phyloP scores from a whole-genome alignment of 177 flowering plant genomes.

The Telopea speciosissima region DNA sequence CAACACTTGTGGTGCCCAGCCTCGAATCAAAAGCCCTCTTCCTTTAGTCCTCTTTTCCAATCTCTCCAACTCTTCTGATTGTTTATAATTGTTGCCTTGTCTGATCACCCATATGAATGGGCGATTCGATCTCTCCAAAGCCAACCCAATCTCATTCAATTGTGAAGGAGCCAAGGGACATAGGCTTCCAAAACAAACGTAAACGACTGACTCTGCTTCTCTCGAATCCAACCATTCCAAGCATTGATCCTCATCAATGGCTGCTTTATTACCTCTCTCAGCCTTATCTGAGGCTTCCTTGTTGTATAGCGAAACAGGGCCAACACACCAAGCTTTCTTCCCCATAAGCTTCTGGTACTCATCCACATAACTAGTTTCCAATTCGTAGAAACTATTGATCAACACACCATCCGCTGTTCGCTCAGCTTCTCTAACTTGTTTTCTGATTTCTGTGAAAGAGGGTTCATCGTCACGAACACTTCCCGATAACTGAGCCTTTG shows the following conservation, averaged over 20 bases:
- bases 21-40: conserved; percentile 23
- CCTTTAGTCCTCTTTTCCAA: conserved; percentile 22
- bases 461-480: neutral
- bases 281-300: conserved; percentile 8
- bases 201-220: conserved; percentile 14
- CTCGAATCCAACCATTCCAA: conserved; percentile 22
- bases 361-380: conserved; percentile 25
- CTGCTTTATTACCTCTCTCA: conserved; percentile 16
- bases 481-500: conserved; percentile 5
- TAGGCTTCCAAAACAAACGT: conserved; percentile 29
- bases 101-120: conserved; percentile 27
- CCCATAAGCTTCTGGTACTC: conserved; percentile 16
- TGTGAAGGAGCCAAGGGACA: conserved; percentile 13
- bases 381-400: conserved; percentile 31
- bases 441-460: neutral
- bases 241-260: conserved; percentile 9
- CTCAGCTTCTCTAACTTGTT: conserved; percentile 17
- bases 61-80: conserved; percentile 7
- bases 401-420: conserved; percentile 21
- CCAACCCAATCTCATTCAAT: conserved; percentile 21
- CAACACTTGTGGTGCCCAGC: conserved; percentile 36
- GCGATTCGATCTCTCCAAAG: conserved; percentile 20
- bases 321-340: conserved; percentile 25
- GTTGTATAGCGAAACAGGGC: conserved; percentile 23
- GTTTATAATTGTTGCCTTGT: too few species aligned